A percentile compares a stretch with the other conserved stretches of the same genome.
These are phyloP conservation scores for Saururus chinensis DNA, from an alignment of 164 flowering plant species.

Conservation along the genomic window DNA sequence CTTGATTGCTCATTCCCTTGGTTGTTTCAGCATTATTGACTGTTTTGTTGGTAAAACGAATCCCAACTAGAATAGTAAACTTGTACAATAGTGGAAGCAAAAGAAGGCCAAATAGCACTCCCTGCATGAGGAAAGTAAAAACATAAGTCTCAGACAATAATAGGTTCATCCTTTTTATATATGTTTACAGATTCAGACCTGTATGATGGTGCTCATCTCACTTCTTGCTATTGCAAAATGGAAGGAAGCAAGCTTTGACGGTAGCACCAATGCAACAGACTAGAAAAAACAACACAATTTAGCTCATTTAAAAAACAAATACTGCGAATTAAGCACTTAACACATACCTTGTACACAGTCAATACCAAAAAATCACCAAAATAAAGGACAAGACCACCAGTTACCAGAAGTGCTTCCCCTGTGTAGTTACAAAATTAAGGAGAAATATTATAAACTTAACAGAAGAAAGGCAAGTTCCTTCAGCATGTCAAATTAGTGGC, in stretches of 20 bases:
- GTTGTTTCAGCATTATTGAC: constrained; percentile 10
- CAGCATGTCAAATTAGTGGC: too few relatives aligned
- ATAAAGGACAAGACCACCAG: constrained; percentile 66
- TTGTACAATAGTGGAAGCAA: constrained; percentile 53
- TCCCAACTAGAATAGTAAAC: constrained; percentile 26
- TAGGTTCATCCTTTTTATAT: constrained; percentile 1
- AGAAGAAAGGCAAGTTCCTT: background rate
- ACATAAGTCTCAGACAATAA: constrained; percentile 2
- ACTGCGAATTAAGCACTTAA: background rate
- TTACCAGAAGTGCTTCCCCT: constrained; percentile 87
- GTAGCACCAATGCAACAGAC: constrained; percentile 24
- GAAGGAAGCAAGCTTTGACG: constrained; percentile 25
- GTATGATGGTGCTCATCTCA: constrained; percentile 68
- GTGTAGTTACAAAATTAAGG: background rate
- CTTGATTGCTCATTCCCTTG: constrained; percentile 17
- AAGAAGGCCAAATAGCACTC: constrained; percentile 68
- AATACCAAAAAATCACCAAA: constrained; percentile 71
- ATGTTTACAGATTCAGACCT: constrained; percentile 34
- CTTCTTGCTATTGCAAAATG: constrained; percentile 43
- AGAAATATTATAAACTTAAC: background rate
- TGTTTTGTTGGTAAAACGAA: constrained; percentile 8
- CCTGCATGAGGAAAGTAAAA: constrained; percentile 38
- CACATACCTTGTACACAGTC: constrained; percentile 51
- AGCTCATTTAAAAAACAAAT: background rate
- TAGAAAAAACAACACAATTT: constrained; percentile 19